Conservation (phyloP, 2,329 filamentous ascomycete genomes). For the Fusarium verticillioides region DNA sequence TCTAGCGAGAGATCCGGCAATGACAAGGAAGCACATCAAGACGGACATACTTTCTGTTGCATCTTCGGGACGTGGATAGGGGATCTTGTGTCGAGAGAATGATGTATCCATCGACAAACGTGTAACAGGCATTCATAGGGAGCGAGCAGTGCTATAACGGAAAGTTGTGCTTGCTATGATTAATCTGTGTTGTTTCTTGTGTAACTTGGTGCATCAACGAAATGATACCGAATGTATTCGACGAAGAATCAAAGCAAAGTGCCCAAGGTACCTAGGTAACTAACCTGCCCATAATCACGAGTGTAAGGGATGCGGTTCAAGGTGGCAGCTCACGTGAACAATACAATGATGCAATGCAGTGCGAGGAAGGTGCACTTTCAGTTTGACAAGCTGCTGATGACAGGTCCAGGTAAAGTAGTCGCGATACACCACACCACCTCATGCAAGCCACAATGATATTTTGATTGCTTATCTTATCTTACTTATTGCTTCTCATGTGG, state of each 20-base stretch:
- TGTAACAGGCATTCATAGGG: neutral
- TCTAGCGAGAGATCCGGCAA: constrained; percentile 37
- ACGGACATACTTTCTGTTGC: neutral
- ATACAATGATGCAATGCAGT: neutral
- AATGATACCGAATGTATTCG: neutral
- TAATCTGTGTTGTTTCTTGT: neutral
- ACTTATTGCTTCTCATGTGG: neutral
- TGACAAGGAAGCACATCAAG: neutral
- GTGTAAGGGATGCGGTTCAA: neutral
- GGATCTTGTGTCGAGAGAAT: neutral
- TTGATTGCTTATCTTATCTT: neutral
- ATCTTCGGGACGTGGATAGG: neutral
- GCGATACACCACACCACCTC: neutral
- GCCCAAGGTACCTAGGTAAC: neutral
- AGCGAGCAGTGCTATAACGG: neutral
- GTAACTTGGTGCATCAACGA: neutral
- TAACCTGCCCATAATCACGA: neutral
- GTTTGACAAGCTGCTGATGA: neutral
- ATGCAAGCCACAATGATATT: neutral
- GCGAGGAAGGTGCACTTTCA: neutral
- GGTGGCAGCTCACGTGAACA: constrained; percentile 1
- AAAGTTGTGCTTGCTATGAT: neutral
- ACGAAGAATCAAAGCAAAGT: neutral
- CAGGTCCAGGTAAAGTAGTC: neutral
- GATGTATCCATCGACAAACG: neutral